phyloP scores from a whole-genome alignment of 495 filamentous ascomycete species.

The Penicillium dipodomyicola region DNA sequence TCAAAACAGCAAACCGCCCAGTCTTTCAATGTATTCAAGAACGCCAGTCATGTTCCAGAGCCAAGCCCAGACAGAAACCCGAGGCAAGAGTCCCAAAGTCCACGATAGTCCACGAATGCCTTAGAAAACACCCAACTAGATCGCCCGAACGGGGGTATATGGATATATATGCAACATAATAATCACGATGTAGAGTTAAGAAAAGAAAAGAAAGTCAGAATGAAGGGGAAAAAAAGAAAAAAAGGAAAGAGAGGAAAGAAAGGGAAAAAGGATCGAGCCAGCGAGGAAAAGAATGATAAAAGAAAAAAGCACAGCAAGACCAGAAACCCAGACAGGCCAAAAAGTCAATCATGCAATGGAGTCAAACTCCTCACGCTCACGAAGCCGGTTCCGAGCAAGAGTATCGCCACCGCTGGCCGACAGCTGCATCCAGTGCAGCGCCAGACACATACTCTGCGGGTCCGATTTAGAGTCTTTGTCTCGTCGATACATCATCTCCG shows the following conservation, averaged over 20 bases:
- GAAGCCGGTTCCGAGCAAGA: conserved; percentile 79
- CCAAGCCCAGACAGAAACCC: neutral
- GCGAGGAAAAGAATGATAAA: conserved; percentile 12
- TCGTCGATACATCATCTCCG: conserved; percentile 70
- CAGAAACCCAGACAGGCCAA: conserved; percentile 12
- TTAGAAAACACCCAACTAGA: conserved; percentile 29
- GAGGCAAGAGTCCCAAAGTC: neutral
- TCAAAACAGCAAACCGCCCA: conserved; percentile 7
- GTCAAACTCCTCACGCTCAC: conserved; percentile 65
- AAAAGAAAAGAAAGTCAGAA: neutral
- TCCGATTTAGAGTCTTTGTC: conserved; percentile 61
- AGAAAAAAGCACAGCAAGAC: conserved; percentile 15
- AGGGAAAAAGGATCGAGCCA: conserved; percentile 15
- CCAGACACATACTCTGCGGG: conserved; percentile 90
- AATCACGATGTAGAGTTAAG: conserved; percentile 12
- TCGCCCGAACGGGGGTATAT: conserved; percentile 31
- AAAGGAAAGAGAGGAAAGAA: neutral
- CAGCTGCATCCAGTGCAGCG: conserved; percentile 97
- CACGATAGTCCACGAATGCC: conserved; percentile 4
- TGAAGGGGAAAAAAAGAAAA: conserved; percentile 2
- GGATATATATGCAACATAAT: conserved; percentile 29
- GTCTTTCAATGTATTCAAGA: conserved; percentile 24
- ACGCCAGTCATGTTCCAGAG: conserved; percentile 15
- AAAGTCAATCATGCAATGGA: conserved; percentile 43
- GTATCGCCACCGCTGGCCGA: conserved; percentile 83